Evolutionary conservation across 2,329 filamentous ascomycete genomes (phyloP).

Genomic region (Chaetomium sp.): DNA sequence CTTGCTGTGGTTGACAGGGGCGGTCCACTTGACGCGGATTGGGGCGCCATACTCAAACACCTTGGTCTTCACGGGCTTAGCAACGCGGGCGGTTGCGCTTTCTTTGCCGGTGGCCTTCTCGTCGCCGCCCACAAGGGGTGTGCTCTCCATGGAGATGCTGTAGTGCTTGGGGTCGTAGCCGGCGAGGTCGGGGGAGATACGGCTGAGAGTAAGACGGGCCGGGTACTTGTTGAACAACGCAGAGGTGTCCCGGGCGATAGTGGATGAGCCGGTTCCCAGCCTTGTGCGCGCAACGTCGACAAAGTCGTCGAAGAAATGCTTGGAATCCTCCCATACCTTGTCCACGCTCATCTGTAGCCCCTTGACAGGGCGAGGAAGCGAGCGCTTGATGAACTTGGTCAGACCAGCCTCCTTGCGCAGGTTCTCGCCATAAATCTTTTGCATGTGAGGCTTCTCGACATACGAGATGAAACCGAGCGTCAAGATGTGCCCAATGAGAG

Average conservation of each 20-base stretch:
- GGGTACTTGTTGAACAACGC: constrained; percentile 86
- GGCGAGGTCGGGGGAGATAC: constrained; percentile 70
- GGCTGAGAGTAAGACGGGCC: constrained; percentile 74
- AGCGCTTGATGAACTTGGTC: constrained; percentile 82
- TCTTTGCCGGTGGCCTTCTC: constrained; percentile 67
- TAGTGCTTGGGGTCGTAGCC: constrained; percentile 77
- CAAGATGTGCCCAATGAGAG: constrained; percentile 76
- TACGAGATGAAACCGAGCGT: constrained; percentile 85
- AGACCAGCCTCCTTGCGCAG: constrained; percentile 83
- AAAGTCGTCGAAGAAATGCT: constrained; percentile 86
- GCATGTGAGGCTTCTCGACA: constrained; percentile 95
- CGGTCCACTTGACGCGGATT: constrained; percentile 84
- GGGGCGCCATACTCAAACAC: constrained; percentile 85
- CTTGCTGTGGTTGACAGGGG: constrained; percentile 78
- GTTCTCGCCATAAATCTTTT: constrained; percentile 85
- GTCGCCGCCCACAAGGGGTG: constrained; percentile 42
- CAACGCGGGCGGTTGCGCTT: constrained; percentile 60
- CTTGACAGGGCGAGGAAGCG: constrained; percentile 74
- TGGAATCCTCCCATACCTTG: constrained; percentile 75
- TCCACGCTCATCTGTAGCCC: constrained; percentile 83
- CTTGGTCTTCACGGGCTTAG: constrained; percentile 65
- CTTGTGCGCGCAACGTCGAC: constrained; percentile 80
- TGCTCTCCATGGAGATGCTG: constrained; percentile 66
- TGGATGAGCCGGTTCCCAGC: constrained; percentile 77
- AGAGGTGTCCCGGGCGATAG: constrained; percentile 80